Conservation (phyloP, 208 protist genomes). For the Lotmaria passim region DNA sequence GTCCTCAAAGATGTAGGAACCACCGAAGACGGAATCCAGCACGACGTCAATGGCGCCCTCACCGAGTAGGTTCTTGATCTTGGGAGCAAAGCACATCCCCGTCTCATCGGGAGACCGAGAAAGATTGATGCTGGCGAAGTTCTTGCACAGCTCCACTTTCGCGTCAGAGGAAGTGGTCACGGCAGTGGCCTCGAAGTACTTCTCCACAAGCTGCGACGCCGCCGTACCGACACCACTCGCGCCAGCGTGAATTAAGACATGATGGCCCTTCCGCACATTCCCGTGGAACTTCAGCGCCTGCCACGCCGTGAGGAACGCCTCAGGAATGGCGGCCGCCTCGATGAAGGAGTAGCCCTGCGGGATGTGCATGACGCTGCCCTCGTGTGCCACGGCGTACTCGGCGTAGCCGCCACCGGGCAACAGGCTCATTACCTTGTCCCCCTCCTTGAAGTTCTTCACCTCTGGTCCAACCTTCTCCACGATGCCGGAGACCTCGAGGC, state of each 20-base stretch:
- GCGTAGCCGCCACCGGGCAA: constrained; percentile 92
- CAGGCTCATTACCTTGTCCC: constrained; percentile 89
- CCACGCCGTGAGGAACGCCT: constrained; percentile 93
- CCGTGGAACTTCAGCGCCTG: constrained; percentile 84
- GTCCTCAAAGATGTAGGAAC: constrained; percentile 73
- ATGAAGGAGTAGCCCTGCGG: constrained; percentile 84
- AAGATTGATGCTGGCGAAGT: constrained; percentile 57
- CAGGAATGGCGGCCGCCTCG: constrained; percentile 90
- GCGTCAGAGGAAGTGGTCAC: constrained; percentile 64
- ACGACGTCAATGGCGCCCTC: constrained; percentile 67
- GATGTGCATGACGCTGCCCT: constrained; percentile 79
- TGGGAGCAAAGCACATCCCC: constrained; percentile 70
- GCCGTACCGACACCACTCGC: constrained; percentile 91
- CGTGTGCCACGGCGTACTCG: constrained; percentile 84
- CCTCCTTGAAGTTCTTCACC: constrained; percentile 75
- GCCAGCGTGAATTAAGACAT: constrained; percentile 88
- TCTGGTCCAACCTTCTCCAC: constrained; percentile 65
- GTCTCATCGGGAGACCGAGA: constrained; percentile 69
- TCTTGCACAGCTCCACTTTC: constrained; percentile 83
- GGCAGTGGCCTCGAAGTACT: constrained; percentile 71
- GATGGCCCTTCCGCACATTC: constrained; percentile 60
- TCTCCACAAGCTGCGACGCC: constrained; percentile 81
- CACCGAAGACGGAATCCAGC: constrained; percentile 82
- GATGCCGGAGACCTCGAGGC: constrained; percentile 91
- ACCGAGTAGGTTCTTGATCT: constrained; percentile 58